A percentile compares a stretch with the other conserved stretches of the same genome.
Conservation (phyloP, 352 stramenopile species). For the Phytophthora citrophthora region DNA sequence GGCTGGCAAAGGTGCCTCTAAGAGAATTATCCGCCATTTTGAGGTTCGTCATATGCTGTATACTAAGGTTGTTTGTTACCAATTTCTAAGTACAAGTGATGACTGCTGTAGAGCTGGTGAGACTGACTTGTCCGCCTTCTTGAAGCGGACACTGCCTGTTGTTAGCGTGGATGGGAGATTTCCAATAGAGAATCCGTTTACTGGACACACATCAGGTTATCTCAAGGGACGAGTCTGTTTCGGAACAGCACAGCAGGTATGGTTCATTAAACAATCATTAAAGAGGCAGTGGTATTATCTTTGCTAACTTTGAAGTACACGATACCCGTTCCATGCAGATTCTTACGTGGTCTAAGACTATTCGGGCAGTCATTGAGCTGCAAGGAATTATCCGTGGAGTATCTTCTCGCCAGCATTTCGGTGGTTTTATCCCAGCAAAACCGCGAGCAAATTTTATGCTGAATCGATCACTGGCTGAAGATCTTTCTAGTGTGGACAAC, state of each 20-base stretch:
- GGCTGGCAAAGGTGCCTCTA: slow-evolving; percentile 44
- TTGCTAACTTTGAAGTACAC: not conserved
- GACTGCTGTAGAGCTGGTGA: not conserved
- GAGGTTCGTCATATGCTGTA: slow-evolving; percentile 24
- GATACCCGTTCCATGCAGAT: not conserved
- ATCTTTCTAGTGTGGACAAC: not conserved
- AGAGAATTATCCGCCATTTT: slow-evolving; percentile 27
- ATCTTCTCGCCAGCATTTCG: slow-evolving; percentile 1
- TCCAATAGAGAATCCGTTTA: slow-evolving; percentile 55
- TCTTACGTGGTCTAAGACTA: slow-evolving; percentile 9
- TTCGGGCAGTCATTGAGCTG: slow-evolving; percentile 15
- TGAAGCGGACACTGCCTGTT: slow-evolving; percentile 25
- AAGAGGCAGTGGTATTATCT: not conserved
- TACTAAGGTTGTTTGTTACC: not conserved
- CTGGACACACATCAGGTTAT: slow-evolving; percentile 34
- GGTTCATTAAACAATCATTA: not conserved
- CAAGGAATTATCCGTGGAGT: slow-evolving; percentile 12
- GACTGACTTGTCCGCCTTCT: not conserved
- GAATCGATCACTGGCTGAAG: not conserved
- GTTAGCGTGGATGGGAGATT: slow-evolving; percentile 41
- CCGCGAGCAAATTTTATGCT: not conserved
- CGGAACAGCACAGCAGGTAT: slow-evolving; percentile 65
- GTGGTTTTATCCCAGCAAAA: not conserved
- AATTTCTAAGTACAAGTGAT: no score
- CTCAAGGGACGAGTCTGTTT: slow-evolving; percentile 44